A percentile compares a stretch with the other conserved stretches of the same genome.
phyloP scores from a whole-genome alignment of 306 rosid genomes.

The Quercus wislizeni region DNA sequence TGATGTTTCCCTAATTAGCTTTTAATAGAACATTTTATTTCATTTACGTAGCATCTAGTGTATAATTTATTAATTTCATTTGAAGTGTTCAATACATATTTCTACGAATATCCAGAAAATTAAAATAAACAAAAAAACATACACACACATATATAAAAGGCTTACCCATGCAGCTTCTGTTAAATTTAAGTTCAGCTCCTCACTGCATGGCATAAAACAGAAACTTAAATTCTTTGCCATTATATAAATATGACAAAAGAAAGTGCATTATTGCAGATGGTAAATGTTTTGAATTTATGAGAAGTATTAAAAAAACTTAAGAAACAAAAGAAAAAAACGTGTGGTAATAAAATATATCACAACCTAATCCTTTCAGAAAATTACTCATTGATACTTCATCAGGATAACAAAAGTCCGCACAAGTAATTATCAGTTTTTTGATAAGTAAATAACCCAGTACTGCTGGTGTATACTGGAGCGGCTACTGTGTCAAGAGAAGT shows the following conservation, averaged over 20 bases:
- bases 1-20: neutral
- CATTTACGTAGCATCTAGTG: neutral
- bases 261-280: neutral
- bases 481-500: no score
- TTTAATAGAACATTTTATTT: neutral
- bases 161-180: constrained; percentile 98
- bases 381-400: neutral
- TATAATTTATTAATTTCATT: neutral
- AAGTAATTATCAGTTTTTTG: neutral
- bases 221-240: constrained; percentile 28
- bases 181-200: constrained; percentile 87
- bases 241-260: neutral
- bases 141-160: neutral
- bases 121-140: neutral
- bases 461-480: no score
- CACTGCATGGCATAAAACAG: constrained; percentile 52
- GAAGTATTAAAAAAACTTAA: neutral
- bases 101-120: neutral
- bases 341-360: neutral
- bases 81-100: neutral
- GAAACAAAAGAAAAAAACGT: neutral
- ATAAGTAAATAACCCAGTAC: no score
- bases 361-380: neutral
- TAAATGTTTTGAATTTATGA: neutral
- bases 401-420: neutral